These are phyloP conservation scores for Chalaropsis ovoidea DNA, from an alignment of 2,329 filamentous ascomycete genomes.

Conservation along the genomic window DNA sequence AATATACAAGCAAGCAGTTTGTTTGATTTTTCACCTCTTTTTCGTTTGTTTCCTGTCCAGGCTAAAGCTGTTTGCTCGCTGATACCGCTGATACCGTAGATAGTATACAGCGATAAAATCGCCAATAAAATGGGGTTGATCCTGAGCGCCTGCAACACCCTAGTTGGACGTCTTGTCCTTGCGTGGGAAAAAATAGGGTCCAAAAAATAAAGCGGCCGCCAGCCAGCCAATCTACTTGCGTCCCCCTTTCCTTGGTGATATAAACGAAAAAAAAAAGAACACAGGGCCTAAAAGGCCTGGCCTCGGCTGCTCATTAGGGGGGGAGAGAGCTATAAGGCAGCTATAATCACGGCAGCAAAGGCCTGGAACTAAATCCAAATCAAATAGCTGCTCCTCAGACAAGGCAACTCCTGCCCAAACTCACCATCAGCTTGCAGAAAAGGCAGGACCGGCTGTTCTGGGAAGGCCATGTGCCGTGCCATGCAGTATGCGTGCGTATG, in stretches of 20 bases:
- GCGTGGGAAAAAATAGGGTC: too few relatives aligned
- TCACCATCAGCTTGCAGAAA: neutral
- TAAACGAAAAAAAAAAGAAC: neutral
- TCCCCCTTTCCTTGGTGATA: too few relatives aligned
- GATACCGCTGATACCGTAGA: neutral
- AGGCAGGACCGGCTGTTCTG: neutral
- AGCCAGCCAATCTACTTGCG: too few relatives aligned
- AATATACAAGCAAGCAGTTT: neutral
- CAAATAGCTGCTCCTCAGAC: neutral
- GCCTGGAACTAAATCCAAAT: neutral
- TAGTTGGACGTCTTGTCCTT: neutral
- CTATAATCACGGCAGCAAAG: neutral
- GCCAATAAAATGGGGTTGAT: constrained; percentile 1
- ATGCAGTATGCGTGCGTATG: neutral
- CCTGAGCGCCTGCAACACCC: neutral
- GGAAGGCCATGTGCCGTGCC: neutral
- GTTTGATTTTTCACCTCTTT: neutral
- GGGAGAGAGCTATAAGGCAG: neutral
- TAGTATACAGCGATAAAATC: neutral
- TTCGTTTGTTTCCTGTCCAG: neutral
- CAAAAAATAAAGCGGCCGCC: neutral
- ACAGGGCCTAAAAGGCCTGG: neutral
- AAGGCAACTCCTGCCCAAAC: neutral
- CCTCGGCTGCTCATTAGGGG: neutral
- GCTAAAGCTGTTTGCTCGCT: constrained; percentile 1